phyloP scores from a whole-genome alignment of 768 basidiomycete species.

The Gautieria morchelliformis region DNA sequence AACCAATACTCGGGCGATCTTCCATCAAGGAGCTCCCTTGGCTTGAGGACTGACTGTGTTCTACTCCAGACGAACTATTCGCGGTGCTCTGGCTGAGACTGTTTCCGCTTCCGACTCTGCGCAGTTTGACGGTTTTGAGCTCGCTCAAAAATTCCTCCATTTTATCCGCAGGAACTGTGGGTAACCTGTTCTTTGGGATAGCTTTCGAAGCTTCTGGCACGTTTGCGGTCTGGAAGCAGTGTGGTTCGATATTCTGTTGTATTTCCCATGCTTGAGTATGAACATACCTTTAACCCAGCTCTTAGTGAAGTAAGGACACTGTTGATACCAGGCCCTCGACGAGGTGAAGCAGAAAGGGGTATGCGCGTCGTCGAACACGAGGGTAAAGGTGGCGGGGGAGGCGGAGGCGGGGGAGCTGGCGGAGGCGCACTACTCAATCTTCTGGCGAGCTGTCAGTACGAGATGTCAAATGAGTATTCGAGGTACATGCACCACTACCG shows the following conservation, averaged over 20 bases:
- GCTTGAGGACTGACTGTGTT: conserved; percentile 1
- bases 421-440: conserved; percentile 21
- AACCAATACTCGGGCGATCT: background rate
- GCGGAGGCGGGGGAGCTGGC: conserved; percentile 35
- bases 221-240: background rate
- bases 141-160: conserved; percentile 77
- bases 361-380: conserved; percentile 4
- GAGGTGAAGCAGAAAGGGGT: conserved; percentile 10
- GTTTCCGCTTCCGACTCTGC: conserved; percentile 38
- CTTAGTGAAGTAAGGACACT: background rate
- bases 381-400: conserved; percentile 23
- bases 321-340: background rate
- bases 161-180: conserved; percentile 57
- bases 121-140: conserved; percentile 65
- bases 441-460: conserved; percentile 33
- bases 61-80: conserved; percentile 5
- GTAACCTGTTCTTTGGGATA: conserved; percentile 1
- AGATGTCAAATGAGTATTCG: background rate
- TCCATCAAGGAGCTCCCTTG: background rate
- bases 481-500: background rate
- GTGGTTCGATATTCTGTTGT: background rate
- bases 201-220: background rate
- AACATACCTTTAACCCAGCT: conserved; percentile 1
- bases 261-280: no score
- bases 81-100: conserved; percentile 11